Base-by-base conservation (phyloP, 2,329 filamentous ascomycete species). In the Pseudogymnoascus sp. region DNA sequence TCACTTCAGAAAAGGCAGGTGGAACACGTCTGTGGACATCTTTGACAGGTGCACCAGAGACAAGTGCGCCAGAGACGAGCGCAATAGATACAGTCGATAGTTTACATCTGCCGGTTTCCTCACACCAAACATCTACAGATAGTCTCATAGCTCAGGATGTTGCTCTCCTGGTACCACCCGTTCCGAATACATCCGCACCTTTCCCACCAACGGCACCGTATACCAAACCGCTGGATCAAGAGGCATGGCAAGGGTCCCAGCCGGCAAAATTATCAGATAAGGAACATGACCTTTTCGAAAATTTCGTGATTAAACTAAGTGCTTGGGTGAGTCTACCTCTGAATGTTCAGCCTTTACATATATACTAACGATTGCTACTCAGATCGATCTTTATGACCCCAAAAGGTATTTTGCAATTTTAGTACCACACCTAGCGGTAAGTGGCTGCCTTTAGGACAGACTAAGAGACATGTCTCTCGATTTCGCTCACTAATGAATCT, bases 371-470 rank as follows among this genome's bases (percentile, higher is more conserved):
- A 21, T 41, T 41, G 10, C 18, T 41, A n/a, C 12, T 9, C 41
- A 67, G 67, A 67, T 68, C 45, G 72, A 74, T 57, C 61, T 73
- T 5, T 70, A 72, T 26, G 71, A 73, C 45, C 70, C 69, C 1
- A 60, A 62, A n/a, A 68, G 66, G 48, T 66, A 68, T 57, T 74
- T 73, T 59, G 69, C 69, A 1, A 71, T 65, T 2, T 68, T 71
- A 57, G 70, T 71, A n/a, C 68, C 68, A 3, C 65, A 70, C 19
- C 61, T 73, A 30, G 72, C 72, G 5, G 69, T 65, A 35, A 61
- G 61, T 60, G 12, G 18, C 2, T 41, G 12, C 1, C 38, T 41
- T 21, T 41, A 10, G 15, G 18, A 21, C 10, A 41, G 18, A 12
- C 18, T 13, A 39, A 12, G 38, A 41, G 38, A 21, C 10, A 21